Conservation (phyloP, 1,139 yeast genomes). For the Geotrichum macrosporum region DNA sequence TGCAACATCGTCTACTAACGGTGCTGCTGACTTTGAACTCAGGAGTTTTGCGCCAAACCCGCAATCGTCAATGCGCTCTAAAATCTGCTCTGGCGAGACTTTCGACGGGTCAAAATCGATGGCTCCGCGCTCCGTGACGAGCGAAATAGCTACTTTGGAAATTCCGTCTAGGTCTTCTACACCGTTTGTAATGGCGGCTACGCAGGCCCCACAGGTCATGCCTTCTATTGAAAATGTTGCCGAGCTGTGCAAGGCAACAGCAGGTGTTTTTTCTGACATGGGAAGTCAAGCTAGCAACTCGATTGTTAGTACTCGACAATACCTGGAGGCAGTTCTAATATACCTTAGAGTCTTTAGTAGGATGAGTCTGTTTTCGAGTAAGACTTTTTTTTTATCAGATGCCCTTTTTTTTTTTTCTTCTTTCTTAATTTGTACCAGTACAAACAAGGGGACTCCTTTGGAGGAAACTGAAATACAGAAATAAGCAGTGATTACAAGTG, state of each 20-base stretch:
- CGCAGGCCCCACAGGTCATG: conserved; percentile 88
- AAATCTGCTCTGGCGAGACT: conserved; percentile 40
- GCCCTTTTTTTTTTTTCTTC: too few species aligned
- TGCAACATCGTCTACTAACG: background rate
- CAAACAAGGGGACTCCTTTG: too few species aligned
- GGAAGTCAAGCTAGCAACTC: too few species aligned
- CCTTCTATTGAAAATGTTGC: conserved; percentile 19
- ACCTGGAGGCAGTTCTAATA: too few species aligned
- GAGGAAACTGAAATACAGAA: too few species aligned
- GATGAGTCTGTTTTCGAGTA: too few species aligned
- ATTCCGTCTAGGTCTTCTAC: conserved; percentile 50
- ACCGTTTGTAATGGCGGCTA: conserved; percentile 56
- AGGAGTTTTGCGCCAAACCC: conserved; percentile 60
- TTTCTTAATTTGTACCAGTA: too few species aligned
- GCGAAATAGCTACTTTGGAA: conserved; percentile 38
- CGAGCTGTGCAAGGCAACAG: conserved; percentile 1
- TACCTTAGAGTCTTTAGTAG: too few species aligned
- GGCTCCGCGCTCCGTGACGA: conserved; percentile 68
- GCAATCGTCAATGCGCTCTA: conserved; percentile 59
- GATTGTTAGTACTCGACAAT: too few species aligned
- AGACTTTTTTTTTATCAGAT: too few species aligned
- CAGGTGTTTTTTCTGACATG: background rate
- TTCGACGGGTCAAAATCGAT: conserved; percentile 44
- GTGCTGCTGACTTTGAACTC: conserved; percentile 13
- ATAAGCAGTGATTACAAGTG: too few species aligned